Evolutionary conservation across 2,329 filamentous ascomycete genomes (phyloP), one percentile per base, ranked within the genome.

Genomic region (Ceratocystis alfenasii): DNA sequence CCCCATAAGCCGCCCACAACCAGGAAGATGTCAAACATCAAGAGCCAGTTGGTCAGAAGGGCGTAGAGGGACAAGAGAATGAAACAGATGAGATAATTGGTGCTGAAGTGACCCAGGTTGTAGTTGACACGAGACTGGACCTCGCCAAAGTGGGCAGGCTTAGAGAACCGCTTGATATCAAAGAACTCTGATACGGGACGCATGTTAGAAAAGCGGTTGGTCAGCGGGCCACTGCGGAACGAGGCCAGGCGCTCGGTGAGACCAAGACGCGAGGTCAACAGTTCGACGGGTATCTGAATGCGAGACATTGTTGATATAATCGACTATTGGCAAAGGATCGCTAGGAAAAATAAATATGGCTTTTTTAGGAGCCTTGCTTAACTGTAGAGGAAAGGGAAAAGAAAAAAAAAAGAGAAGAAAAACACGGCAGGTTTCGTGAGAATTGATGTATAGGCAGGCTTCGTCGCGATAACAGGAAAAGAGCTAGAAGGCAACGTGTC

Each of bases 1-100:
- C 91, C 83, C 79, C 87, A 97, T 80, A 96, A 87, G 75, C 94
- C 91, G 70, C 83, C 87, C 65, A 89, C 82, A 67, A 96, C 87
- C 64, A 99, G 83, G 73, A 95, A 77, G 74, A 99, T 96, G 77
- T 95, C 91, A 75, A 97, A 96, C 68, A 96, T 85, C 64, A 99
- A 83, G 59, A 86, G 78, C 73, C 85, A 81, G 78, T 96, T 97
- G 72, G 90, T 94, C 73, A 99, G 82, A 73, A 99, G 79, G 73
- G 89, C 89, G 81, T 99, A 99, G 78, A 99, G 87, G 80, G 88
- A 90, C 74, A 99, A 87, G 87, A 99, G 95, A 72, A 89, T 81
- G 75, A 97, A 96, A 72, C 97, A 84, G 69, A 89, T 87, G 71
- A 89, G 88, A 83, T 99, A 99, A 81, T 99, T 99, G 87, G 90